Base-by-base conservation (phyloP, 768 basidiomycete species). In the Paxillus ammoniavirescens region DNA sequence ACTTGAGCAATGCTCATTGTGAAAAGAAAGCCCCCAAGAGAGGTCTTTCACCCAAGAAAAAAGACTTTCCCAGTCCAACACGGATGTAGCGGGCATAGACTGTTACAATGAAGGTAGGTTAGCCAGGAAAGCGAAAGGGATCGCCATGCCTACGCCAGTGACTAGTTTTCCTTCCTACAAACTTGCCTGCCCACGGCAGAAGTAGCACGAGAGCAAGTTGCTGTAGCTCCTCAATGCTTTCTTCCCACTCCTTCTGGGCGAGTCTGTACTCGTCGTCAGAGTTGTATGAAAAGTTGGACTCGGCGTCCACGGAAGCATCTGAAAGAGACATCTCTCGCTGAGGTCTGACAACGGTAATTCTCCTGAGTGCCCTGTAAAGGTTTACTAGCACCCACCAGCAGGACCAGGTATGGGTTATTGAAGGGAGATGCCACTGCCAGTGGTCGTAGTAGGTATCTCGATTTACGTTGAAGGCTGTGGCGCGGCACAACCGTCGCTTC, bases 241-340 rank as follows among this genome's bases (percentile, higher is more conserved):
- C 94, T 63, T 93, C 87, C 94, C 94, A 96, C 74, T 97, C 94
- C 66, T 88, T 80, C 70, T 94, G 89, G 2, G 90, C 89, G 44
- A 87, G 75, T 38, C 77, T 82, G 61, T 82, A 83, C 62, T 93
- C 90, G 53, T 89, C 88, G 58, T 84, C 82, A 28, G 61, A 65
- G 67, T 84, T 83, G 66, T 81, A 82, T 33, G 81, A 83, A 17
- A 75, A 73, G 49, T 74, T 67, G 8, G 81, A 58, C 30, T 53
- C 55, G 41, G 81, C 69, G 71, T 89, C 87, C 53, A 87, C 64
- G 33, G 86, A 90, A 58, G 70, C 67, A 56, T 79, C 73, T 30
- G 87, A 90, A 40, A 60, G 71, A 52, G 87, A 81, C 88, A 89
- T 89, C 60, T 37, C 57, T 64, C 51, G 59, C 55, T 50, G 44